Conservation (phyloP, 768 basidiomycete genomes). For the Leucogyrophana mollusca region DNA sequence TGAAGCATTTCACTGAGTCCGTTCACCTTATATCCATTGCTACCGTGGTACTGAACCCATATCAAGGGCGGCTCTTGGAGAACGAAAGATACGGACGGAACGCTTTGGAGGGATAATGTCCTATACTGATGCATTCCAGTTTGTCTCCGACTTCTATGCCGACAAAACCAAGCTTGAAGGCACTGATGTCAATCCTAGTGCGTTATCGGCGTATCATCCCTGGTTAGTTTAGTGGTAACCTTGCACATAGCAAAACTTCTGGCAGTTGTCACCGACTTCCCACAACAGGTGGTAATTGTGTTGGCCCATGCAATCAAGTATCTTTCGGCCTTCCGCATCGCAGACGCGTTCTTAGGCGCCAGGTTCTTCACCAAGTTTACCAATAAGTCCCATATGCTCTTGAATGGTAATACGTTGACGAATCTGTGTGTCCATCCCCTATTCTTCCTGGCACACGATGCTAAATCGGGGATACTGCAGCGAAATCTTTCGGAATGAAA, state of each 20-base stretch:
- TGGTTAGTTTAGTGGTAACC: background rate
- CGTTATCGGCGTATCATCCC: background rate
- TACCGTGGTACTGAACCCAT: constrained; percentile 4
- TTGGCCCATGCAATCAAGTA: constrained; percentile 73
- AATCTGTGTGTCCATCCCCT: constrained; percentile 53
- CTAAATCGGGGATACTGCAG: too few species aligned
- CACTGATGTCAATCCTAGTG: background rate
- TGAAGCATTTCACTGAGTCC: constrained; percentile 70
- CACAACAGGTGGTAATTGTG: constrained; percentile 66
- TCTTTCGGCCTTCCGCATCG: constrained; percentile 71
- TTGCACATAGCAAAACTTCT: constrained; percentile 52
- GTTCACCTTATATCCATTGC: constrained; percentile 7
- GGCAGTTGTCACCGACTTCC: constrained; percentile 62
- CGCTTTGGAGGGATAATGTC: constrained; percentile 50
- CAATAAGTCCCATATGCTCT: constrained; percentile 77
- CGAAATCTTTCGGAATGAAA: constrained; percentile 92
- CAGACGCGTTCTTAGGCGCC: constrained; percentile 74
- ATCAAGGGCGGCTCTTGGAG: constrained; percentile 36
- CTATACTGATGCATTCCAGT: constrained; percentile 70
- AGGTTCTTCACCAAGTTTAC: constrained; percentile 80
- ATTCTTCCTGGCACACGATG: background rate
- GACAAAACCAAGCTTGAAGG: constrained; percentile 40
- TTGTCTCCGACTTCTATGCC: constrained; percentile 65
- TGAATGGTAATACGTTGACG: constrained; percentile 83
- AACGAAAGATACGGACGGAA: constrained; percentile 60